Conservation (phyloP, 202 grass and related monocot genomes). For the Saccharum hybrid region DNA sequence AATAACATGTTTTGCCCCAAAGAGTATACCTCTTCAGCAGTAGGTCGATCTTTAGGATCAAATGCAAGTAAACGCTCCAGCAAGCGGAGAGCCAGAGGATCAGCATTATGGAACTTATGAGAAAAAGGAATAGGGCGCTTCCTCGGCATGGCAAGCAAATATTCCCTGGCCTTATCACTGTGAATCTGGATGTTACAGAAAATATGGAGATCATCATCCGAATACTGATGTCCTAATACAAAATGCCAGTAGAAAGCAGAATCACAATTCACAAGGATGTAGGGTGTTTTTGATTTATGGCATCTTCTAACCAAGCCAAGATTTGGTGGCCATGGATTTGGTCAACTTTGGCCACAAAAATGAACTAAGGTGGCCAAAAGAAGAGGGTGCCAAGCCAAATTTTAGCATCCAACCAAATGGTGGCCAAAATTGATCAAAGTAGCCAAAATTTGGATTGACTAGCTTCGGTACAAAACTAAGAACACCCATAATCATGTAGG, state of each 20-base stretch:
- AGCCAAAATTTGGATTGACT: background rate
- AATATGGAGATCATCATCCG: conserved; percentile 26
- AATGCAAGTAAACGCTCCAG: conserved; percentile 88
- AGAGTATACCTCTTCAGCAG: conserved; percentile 73
- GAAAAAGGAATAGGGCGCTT: conserved; percentile 67
- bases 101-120: conserved; percentile 62
- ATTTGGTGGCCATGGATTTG: background rate
- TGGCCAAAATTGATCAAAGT: background rate
- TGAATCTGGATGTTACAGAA: conserved; percentile 60
- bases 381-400: background rate
- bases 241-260: conserved; percentile 27
- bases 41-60: conserved; percentile 86
- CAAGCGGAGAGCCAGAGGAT: conserved; percentile 76
- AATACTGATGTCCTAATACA: conserved; percentile 30
- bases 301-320: background rate
- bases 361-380: background rate
- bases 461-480: background rate
- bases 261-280: conserved; percentile 2
- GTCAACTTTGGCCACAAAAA: background rate
- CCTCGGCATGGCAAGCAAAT: conserved; percentile 66
- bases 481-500: conserved; percentile 1
- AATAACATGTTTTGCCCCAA: conserved; percentile 4
- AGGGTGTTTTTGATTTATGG: background rate
- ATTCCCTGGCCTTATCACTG: conserved; percentile 80
- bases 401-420: background rate